Percentiles rank a stretch among this genome's conserved stretches.
phyloP scores from a whole-genome alignment of 2,329 filamentous ascomycete species.

The Clonostachys sp. region DNA sequence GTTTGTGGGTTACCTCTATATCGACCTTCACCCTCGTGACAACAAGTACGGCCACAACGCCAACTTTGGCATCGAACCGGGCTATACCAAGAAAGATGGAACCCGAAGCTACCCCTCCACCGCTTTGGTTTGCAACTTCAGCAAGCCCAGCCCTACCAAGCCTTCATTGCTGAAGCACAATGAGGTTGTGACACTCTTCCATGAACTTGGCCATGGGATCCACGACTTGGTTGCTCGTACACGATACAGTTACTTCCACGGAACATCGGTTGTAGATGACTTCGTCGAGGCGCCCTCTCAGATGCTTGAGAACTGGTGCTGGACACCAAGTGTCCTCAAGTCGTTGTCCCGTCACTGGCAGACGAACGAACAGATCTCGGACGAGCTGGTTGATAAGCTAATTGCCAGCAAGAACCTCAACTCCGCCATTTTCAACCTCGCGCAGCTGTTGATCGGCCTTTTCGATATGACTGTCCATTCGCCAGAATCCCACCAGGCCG shows the following conservation, averaged over 20 bases:
- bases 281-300: conserved; percentile 70
- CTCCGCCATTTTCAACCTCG: conserved; percentile 71
- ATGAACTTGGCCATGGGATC: conserved; percentile 69
- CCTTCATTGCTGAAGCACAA: conserved; percentile 78
- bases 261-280: conserved; percentile 61
- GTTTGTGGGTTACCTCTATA: conserved; percentile 79
- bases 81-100: conserved; percentile 62
- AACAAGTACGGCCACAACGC: conserved; percentile 84
- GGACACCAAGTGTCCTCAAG: conserved; percentile 60
- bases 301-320: conserved; percentile 76
- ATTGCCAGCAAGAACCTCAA: conserved; percentile 79
- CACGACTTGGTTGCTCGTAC: conserved; percentile 63
- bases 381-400: conserved; percentile 69
- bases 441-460: conserved; percentile 75
- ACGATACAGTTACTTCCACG: conserved; percentile 62
- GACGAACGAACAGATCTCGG: conserved; percentile 65
- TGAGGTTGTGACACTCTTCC: conserved; percentile 79
- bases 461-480: conserved; percentile 82
- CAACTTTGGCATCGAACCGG: conserved; percentile 78
- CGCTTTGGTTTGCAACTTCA: conserved; percentile 81
- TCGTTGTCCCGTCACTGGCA: conserved; percentile 71
- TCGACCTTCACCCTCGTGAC: conserved; percentile 74
- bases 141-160: conserved; percentile 71
- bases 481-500: conserved; percentile 62
- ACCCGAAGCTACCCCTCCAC: conserved; percentile 72